These are phyloP conservation scores for Celoporthe dispersa DNA, from an alignment of 2,329 filamentous ascomycete species.

Conservation along the genomic window DNA sequence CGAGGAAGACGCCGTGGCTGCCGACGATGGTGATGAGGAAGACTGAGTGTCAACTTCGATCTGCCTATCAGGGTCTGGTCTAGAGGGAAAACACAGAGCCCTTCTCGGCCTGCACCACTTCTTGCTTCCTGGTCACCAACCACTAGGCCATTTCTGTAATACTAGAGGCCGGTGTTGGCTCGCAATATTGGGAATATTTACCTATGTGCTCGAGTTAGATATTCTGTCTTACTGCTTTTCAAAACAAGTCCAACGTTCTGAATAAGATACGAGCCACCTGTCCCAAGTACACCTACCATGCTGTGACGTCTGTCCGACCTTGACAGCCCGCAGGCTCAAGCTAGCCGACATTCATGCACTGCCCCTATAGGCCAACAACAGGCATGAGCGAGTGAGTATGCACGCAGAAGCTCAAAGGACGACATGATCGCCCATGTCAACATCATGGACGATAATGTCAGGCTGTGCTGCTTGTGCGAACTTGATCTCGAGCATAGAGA, in stretches of 20 bases:
- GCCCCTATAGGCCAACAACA: background rate
- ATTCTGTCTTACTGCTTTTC: background rate
- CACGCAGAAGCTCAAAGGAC: background rate
- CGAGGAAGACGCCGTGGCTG: constrained; percentile 40
- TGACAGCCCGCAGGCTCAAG: background rate
- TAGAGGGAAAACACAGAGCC: background rate
- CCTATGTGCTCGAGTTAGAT: constrained; percentile 11
- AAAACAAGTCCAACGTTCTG: background rate
- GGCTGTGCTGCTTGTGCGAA: background rate
- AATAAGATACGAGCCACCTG: background rate
- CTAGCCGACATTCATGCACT: background rate
- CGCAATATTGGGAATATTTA: background rate
- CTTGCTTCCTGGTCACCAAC: background rate
- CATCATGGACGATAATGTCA: background rate
- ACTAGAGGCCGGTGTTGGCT: background rate
- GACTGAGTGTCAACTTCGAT: constrained; percentile 24
- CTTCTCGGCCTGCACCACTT: constrained; percentile 2
- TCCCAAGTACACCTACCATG: background rate
- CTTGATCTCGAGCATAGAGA: background rate
- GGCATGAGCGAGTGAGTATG: background rate
- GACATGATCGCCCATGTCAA: background rate
- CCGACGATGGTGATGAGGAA: constrained; percentile 39
- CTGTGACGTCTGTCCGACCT: background rate
- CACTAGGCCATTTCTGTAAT: constrained; percentile 1
- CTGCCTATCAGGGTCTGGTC: background rate